Evolutionary conservation across 108 stramenopile genomes (phyloP), one percentile per base, ranked within the genome.

Genomic region (Hondaea fermentalgiana): DNA sequence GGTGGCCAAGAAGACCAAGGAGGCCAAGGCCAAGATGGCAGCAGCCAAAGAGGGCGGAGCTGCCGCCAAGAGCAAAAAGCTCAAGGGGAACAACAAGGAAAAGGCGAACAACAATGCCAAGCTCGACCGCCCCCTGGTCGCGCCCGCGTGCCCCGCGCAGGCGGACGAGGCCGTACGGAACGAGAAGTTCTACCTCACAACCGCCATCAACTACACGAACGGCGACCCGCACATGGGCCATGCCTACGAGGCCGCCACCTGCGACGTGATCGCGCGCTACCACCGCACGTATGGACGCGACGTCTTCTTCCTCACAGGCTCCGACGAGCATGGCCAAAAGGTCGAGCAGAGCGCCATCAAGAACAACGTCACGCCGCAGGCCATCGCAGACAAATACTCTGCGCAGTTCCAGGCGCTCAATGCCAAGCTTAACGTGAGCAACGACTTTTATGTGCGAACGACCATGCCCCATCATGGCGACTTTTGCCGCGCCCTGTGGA

Each of bases 131-230:
- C 5, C 42, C 58, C 25, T 55, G n/a, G 47, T 60, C 25, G 58
- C 59, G 47, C 60, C 29, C 44, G 6, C 16, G 17, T 35, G 60
- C 64, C 64, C 64, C 29, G 60, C 25, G 23, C 5, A 17, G 5
- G 16, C 29, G 12, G 21, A n/a, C 58, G 87, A 35, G 42, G 58
- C 43, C 35, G 44, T 44, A 35, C 12, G 16, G 3, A 19, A 17
- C 8, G 58, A 90, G 0, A 69, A 45, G 25, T 98, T 96, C 90
- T 98, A 98, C 93, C 89, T 98, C 59, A 99, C 98, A 49, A 99
- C 99, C n/a, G 98, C 99, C 59, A 99, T 99, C 93, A 98, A 98
- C 92, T 99, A 99, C 95, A 97, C 98, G 90, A 99, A 99, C 89
- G 98, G 99, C 57, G 93, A 97, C 25, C 98, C 97, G 53, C 98